Percentiles rank a stretch among this genome's conserved stretches.
These are phyloP conservation scores for Lactarius indigo DNA, from an alignment of 768 basidiomycete genomes.

Conservation along the genomic window DNA sequence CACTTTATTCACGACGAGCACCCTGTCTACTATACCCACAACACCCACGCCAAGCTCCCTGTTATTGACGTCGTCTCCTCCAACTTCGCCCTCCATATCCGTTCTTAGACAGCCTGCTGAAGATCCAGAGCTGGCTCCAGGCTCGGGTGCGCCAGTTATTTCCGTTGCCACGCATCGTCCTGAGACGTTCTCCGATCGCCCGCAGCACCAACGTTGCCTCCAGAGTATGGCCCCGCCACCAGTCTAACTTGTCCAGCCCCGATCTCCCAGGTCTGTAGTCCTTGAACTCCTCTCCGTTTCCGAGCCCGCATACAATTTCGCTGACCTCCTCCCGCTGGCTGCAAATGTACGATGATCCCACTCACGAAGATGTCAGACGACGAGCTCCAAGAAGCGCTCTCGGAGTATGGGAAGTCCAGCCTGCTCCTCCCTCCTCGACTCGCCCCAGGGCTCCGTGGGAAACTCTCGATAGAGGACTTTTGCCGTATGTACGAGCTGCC, in stretches of 20 bases:
- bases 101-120: not conserved
- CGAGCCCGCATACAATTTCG: not conserved
- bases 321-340: not conserved
- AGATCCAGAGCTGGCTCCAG: not conserved
- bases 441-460: slow-evolving; percentile 5
- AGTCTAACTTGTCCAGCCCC: not conserved
- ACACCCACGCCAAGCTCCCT: not conserved
- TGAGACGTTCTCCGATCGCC: not conserved
- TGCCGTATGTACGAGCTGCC: slow-evolving; percentile 12
- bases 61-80: not conserved
- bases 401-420: not conserved
- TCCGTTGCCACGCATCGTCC: not conserved
- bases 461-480: slow-evolving; percentile 7
- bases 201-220: not conserved
- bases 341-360: not conserved
- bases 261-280: slow-evolving; percentile 18
- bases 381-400: slow-evolving; percentile 13
- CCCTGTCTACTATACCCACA: not conserved
- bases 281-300: not conserved
- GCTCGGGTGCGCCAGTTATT: not conserved
- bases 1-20: not conserved
- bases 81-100: not conserved
- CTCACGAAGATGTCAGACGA: slow-evolving; percentile 14
- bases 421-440: slow-evolving; percentile 14
- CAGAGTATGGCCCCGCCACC: not conserved